Evolutionary conservation across 179 eudicot species (phyloP).

Genomic region (Pouteria campechiana): DNA sequence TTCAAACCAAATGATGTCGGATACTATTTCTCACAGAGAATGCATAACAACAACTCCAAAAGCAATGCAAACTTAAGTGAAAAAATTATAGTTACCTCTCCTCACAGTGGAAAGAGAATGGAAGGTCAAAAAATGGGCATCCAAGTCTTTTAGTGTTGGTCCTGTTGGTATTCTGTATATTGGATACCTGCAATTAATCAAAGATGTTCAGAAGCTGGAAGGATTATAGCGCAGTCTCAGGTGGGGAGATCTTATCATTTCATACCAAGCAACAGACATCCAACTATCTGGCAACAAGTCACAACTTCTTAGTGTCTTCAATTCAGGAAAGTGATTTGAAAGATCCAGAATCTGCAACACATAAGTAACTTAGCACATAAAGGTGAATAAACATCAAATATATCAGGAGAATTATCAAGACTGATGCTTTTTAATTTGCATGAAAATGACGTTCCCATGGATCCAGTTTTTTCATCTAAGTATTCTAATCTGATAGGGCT

Average conservation of each 20-base stretch:
- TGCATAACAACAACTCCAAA: too few relatives aligned
- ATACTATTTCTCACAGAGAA: too few relatives aligned
- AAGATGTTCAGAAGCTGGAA: too few relatives aligned
- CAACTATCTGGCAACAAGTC: conserved; percentile 17
- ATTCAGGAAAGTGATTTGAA: conserved; percentile 3
- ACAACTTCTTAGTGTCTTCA: conserved; percentile 16
- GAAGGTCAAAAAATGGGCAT: conserved; percentile 21
- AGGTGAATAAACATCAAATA: not conserved
- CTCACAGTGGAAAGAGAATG: conserved; percentile 12
- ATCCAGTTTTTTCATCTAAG: too few relatives aligned
- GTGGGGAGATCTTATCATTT: too few relatives aligned
- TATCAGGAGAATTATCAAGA: not conserved
- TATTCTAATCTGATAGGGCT: too few relatives aligned
- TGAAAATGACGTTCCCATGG: too few relatives aligned
- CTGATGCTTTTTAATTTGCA: too few relatives aligned
- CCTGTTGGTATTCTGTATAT: conserved; percentile 20
- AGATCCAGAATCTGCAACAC: conserved; percentile 9
- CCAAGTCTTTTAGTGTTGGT: conserved; percentile 12
- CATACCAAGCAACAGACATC: conserved; percentile 25
- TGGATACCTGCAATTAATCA: conserved; percentile 17
- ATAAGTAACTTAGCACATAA: not conserved
- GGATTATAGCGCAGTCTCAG: too few relatives aligned
- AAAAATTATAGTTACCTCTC: conserved; percentile 7
- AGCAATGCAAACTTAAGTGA: too few relatives aligned
- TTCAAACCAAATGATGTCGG: too few relatives aligned